Conservation (phyloP, 768 basidiomycete species). For the Kwoniella sp. region DNA sequence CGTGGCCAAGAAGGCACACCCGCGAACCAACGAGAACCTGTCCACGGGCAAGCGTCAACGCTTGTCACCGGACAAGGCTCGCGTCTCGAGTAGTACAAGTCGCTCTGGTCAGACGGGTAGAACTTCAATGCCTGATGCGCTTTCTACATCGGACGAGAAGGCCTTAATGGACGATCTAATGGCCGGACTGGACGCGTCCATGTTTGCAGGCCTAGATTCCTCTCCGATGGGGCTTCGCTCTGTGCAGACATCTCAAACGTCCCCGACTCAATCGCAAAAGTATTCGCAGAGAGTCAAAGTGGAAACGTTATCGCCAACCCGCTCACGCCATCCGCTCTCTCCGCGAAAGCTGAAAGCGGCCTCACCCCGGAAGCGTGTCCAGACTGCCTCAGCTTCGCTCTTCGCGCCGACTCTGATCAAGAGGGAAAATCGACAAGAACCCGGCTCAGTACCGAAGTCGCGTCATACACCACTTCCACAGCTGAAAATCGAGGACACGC, state of each 20-base stretch:
- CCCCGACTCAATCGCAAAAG: slow-evolving; percentile 8
- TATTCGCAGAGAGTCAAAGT: slow-evolving; percentile 6
- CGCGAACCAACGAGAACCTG: slow-evolving; percentile 3
- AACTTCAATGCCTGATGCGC: too few relatives aligned
- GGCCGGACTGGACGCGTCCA: slow-evolving; percentile 57
- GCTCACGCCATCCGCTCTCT: too few relatives aligned
- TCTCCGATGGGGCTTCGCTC: slow-evolving; percentile 37
- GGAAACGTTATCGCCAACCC: slow-evolving; percentile 2
- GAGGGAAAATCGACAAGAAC: too few relatives aligned
- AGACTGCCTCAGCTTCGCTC: background rate
- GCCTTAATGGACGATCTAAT: slow-evolving; percentile 60
- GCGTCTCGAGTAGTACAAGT: too few relatives aligned
- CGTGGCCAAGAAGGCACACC: background rate
- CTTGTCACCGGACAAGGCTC: background rate
- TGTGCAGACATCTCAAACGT: slow-evolving; percentile 4
- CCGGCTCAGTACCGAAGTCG: too few relatives aligned
- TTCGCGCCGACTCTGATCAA: slow-evolving; percentile 3
- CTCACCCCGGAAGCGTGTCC: background rate
- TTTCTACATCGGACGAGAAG: slow-evolving; percentile 62
- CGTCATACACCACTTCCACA: background rate
- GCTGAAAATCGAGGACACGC: background rate
- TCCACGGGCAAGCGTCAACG: slow-evolving; percentile 2
- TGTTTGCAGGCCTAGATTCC: slow-evolving; percentile 54
- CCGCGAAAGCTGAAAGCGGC: background rate
- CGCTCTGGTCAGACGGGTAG: too few relatives aligned